These are phyloP conservation scores for Boletus sp. DNA, from an alignment of 768 basidiomycete species.

Conservation along the genomic window DNA sequence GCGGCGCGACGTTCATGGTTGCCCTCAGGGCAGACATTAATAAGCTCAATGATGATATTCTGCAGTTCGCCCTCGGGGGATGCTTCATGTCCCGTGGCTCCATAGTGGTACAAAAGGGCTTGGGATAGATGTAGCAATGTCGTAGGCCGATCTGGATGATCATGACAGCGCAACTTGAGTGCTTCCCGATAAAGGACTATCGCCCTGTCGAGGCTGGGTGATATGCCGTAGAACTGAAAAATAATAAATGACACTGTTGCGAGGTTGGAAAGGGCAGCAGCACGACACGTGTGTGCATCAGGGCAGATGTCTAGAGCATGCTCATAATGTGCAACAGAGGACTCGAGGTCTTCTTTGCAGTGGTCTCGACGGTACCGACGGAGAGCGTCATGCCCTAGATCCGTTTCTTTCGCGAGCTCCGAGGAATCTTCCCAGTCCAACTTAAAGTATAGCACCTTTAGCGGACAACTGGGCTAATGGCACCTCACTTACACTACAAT, in stretches of 20 bases:
- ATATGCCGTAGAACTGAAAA: neutral
- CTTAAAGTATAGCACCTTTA: neutral
- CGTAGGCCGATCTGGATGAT: conserved; percentile 5
- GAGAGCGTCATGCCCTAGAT: conserved; percentile 1
- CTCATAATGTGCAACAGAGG: conserved; percentile 3
- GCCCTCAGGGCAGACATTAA: neutral
- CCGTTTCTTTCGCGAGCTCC: neutral
- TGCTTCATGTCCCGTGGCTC: neutral
- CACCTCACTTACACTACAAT: neutral
- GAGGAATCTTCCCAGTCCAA: neutral
- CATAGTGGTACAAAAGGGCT: conserved; percentile 4
- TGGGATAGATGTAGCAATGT: conserved; percentile 8
- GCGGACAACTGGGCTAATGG: neutral
- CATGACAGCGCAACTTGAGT: neutral
- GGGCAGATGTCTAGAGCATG: neutral
- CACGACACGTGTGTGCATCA: neutral
- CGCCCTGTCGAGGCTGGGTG: neutral
- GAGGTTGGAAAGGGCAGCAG: conserved; percentile 12
- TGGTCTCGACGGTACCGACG: neutral
- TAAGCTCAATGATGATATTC: neutral
- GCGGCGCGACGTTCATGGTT: conserved; percentile 2
- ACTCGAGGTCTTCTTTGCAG: neutral
- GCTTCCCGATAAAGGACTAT: neutral
- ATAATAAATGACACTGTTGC: conserved; percentile 4
- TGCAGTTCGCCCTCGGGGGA: neutral